These are phyloP conservation scores for Ogataea henricii DNA, from an alignment of 805 yeast species.

Conservation along the genomic window DNA sequence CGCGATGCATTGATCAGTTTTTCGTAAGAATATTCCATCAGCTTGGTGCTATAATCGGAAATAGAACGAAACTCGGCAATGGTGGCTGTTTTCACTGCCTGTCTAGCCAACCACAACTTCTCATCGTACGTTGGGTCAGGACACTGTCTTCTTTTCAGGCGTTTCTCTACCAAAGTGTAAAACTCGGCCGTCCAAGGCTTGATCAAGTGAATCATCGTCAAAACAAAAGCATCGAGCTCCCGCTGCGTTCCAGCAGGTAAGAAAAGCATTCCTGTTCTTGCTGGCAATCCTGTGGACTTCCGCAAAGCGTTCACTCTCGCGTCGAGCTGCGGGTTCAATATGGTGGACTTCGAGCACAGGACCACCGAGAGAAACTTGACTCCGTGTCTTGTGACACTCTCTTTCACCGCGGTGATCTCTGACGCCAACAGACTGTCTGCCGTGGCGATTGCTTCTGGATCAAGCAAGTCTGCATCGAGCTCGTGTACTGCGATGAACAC, in stretches of 20 bases:
- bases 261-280: slow-evolving; percentile 46
- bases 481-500: slow-evolving; percentile 48
- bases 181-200: slow-evolving; percentile 46
- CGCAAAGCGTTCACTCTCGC: slow-evolving; percentile 41
- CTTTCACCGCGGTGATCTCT: slow-evolving; percentile 40
- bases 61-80: slow-evolving; percentile 50
- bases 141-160: slow-evolving; percentile 40
- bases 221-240: slow-evolving; percentile 44
- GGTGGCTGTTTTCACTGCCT: slow-evolving; percentile 51
- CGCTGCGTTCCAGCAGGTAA: slow-evolving; percentile 42
- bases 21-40: slow-evolving; percentile 56
- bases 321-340: slow-evolving; percentile 34
- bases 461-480: slow-evolving; percentile 34
- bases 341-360: slow-evolving; percentile 33
- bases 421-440: slow-evolving; percentile 38
- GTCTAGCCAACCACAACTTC: slow-evolving; percentile 48
- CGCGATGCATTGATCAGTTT: slow-evolving; percentile 44
- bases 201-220: slow-evolving; percentile 40
- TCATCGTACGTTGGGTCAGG: slow-evolving; percentile 27
- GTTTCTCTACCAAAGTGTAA: slow-evolving; percentile 43
- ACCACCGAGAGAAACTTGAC: slow-evolving; percentile 40
- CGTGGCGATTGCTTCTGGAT: slow-evolving; percentile 21
- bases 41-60: slow-evolving; percentile 49
- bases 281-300: slow-evolving; percentile 43
- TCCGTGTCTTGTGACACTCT: slow-evolving; percentile 31